Evolutionary conservation across 139 green algal genomes (phyloP).

Genomic region (Closterium sp.): DNA sequence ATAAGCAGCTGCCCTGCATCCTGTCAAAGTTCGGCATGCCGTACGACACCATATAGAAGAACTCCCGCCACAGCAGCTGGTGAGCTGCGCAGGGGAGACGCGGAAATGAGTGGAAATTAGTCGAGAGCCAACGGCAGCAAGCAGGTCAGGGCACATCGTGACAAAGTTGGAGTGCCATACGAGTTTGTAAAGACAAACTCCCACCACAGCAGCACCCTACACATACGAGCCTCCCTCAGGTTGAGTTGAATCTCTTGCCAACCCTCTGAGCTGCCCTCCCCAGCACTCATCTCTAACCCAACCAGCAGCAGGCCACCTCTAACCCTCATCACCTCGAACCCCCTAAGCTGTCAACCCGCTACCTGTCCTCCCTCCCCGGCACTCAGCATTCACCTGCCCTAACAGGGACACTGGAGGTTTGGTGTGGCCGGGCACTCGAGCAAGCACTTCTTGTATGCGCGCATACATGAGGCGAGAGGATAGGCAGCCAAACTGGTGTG

Average conservation of each 20-base stretch:
- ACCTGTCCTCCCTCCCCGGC: background rate
- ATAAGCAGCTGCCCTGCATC: conserved; percentile 87
- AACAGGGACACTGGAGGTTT: conserved; percentile 51
- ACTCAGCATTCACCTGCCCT: conserved; percentile 55
- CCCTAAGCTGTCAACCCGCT: no score
- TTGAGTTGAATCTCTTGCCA: no score
- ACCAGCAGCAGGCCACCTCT: no score
- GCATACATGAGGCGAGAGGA: conserved; percentile 41
- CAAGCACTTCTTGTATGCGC: conserved; percentile 25
- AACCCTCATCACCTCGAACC: no score
- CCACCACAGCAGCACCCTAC: background rate
- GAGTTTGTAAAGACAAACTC: background rate
- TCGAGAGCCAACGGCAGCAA: no score
- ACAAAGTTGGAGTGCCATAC: background rate
- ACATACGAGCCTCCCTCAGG: no score
- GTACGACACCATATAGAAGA: conserved; percentile 73
- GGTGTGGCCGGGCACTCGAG: background rate
- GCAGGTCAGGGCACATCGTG: background rate
- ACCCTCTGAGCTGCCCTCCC: no score
- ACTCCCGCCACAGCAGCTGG: conserved; percentile 62
- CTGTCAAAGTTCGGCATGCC: conserved; percentile 76
- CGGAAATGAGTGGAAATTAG: no score
- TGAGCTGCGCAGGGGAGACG: background rate
- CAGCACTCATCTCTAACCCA: no score
- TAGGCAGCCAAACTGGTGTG: conserved; percentile 46